Percentiles rank a stretch among this genome's conserved stretches.
phyloP scores from a whole-genome alignment of 148 eudicot genomes.

The Cornus florida region DNA sequence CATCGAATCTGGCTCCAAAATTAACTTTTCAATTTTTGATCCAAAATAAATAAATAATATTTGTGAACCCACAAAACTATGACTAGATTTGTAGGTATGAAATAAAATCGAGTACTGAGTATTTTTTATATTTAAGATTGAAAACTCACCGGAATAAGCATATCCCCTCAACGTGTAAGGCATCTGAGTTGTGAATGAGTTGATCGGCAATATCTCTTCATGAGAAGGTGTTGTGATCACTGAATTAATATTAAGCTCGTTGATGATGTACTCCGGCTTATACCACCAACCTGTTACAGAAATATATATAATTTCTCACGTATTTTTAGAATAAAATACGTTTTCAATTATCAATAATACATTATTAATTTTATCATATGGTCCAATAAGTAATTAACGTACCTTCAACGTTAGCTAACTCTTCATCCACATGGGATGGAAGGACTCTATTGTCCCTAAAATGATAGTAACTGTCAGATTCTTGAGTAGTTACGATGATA shows the following conservation, averaged over 20 bases:
- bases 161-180: conserved; percentile 89
- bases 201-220: conserved; percentile 74
- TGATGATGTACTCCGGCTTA: conserved; percentile 79
- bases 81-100: no score
- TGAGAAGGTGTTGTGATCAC: conserved; percentile 88
- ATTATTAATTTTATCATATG: no score
- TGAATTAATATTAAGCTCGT: conserved; percentile 90
- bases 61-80: no score
- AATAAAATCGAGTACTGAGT: no score
- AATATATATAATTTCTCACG: no score
- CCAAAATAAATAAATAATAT: no score
- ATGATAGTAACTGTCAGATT: conserved; percentile 79
- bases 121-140: neutral
- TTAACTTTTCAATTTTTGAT: no score
- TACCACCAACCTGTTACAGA: conserved; percentile 87
- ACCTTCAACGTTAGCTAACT: conserved; percentile 88
- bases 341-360: neutral
- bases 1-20: no score
- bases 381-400: conserved; percentile 9
- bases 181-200: conserved; percentile 68
- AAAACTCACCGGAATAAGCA: conserved; percentile 73
- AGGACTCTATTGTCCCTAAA: conserved; percentile 78
- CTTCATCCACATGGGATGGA: conserved; percentile 87
- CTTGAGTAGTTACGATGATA: conserved; percentile 58
- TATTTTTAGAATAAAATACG: neutral